A percentile compares a stretch with the other conserved stretches of the same genome.
Evolutionary conservation across 1,139 yeast genomes (phyloP).

Genomic region (Suhomyces wounanorum): DNA sequence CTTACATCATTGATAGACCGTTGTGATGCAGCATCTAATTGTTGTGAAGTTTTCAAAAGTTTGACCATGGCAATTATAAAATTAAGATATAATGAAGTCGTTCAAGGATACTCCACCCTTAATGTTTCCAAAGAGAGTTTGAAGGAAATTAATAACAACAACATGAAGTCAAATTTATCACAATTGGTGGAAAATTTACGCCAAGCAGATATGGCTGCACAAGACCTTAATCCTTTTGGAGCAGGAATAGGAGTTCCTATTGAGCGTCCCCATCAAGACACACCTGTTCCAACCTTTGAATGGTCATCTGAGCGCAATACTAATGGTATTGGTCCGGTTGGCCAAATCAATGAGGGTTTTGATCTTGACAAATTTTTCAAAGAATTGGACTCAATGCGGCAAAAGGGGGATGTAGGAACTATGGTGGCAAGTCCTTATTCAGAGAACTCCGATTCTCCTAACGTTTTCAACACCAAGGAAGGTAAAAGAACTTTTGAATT

Average conservation of each 20-base stretch:
- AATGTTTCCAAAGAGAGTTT: conserved; percentile 21
- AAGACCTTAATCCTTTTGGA: conserved; percentile 6
- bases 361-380: conserved; percentile 48
- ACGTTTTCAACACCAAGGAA: conserved; percentile 31
- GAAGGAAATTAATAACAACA: conserved; percentile 32
- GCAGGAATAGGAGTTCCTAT: neutral
- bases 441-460: conserved; percentile 10
- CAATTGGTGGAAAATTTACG: conserved; percentile 34
- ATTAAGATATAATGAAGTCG: conserved; percentile 53
- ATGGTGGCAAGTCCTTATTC: conserved; percentile 6
- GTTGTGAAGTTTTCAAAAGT: conserved; percentile 71
- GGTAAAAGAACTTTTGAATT: conserved; percentile 60
- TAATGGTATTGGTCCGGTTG: neutral
- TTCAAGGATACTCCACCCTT: conserved; percentile 25
- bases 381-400: conserved; percentile 32
- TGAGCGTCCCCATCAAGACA: neutral
- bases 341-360: conserved; percentile 10
- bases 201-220: conserved; percentile 4
- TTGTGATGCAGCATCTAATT: conserved; percentile 77
- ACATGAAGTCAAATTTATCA: conserved; percentile 42
- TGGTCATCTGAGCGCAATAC: conserved; percentile 25
- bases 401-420: neutral
- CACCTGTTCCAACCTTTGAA: conserved; percentile 27
- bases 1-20: conserved; percentile 62
- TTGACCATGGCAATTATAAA: conserved; percentile 71